phyloP scores from a whole-genome alignment of 2,329 filamentous ascomycete genomes.

The Tolypocladium tundrense region DNA sequence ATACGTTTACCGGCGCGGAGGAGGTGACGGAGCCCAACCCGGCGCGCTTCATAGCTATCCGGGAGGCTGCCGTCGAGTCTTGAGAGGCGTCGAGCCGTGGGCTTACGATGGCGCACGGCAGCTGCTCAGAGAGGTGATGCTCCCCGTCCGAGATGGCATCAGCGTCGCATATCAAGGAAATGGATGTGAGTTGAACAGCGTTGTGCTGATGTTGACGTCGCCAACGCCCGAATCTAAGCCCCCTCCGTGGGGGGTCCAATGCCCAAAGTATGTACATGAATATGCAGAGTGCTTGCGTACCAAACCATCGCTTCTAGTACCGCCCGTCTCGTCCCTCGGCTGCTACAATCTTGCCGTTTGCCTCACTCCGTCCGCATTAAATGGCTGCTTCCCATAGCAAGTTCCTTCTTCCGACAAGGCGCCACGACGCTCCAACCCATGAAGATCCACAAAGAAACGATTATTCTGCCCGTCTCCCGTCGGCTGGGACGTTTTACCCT shows the following conservation, averaged over 20 bases:
- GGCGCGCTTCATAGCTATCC: conserved; percentile 19
- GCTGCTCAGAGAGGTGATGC: neutral
- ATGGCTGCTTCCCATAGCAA: neutral
- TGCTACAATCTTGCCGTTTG: neutral
- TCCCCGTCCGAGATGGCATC: too few relatives aligned
- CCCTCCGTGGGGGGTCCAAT: neutral
- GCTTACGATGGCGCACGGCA: neutral
- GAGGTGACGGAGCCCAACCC: conserved; percentile 19
- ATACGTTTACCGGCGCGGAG: conserved; percentile 11
- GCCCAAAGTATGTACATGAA: neutral
- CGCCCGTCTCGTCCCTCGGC: neutral
- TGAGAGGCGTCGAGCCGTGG: neutral
- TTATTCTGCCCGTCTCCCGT: neutral
- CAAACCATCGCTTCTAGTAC: neutral
- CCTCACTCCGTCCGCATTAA: neutral
- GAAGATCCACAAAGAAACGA: neutral
- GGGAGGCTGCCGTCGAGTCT: neutral
- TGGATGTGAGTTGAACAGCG: neutral
- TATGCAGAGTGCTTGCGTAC: neutral
- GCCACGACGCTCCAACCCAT: neutral
- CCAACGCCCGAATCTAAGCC: neutral
- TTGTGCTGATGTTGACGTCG: neutral
- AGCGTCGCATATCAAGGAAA: neutral
- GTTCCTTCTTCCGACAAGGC: neutral
- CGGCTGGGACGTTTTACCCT: neutral